A percentile compares a stretch with the other conserved stretches of the same genome.
phyloP scores from a whole-genome alignment of 768 basidiomycete species.

The Termitomyces sp. region DNA sequence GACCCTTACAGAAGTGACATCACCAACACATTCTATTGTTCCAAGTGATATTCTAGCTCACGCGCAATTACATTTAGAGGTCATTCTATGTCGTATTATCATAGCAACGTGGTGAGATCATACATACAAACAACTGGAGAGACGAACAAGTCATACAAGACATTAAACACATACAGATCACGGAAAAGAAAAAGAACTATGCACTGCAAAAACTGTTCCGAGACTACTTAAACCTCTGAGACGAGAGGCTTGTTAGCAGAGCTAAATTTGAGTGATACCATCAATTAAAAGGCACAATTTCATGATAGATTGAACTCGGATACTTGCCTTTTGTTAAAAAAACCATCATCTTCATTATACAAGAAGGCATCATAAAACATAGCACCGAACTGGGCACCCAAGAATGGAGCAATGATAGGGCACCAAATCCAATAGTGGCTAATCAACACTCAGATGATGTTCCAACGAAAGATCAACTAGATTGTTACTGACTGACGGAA shows the following conservation, averaged over 20 bases:
- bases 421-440: constrained; percentile 79
- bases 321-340: constrained; percentile 46
- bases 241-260: not conserved
- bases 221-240: not conserved
- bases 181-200: not conserved
- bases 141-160: too few species aligned
- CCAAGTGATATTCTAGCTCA: too few species aligned
- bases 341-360: constrained; percentile 53
- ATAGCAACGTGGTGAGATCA: not conserved
- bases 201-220: not conserved
- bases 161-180: not conserved
- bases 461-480: not conserved
- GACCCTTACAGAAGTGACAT: too few species aligned
- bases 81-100: not conserved
- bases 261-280: not conserved
- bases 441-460: constrained; percentile 9
- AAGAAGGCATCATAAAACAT: constrained; percentile 60
- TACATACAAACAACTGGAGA: not conserved
- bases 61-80: too few species aligned
- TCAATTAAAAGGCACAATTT: not conserved
- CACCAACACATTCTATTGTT: too few species aligned
- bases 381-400: constrained; percentile 57
- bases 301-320: too few species aligned
- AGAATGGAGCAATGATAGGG: constrained; percentile 56
- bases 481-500: constrained; percentile 36